phyloP scores from a whole-genome alignment of 1,284 basidiomycete species.

The Trichosporon sp. region DNA sequence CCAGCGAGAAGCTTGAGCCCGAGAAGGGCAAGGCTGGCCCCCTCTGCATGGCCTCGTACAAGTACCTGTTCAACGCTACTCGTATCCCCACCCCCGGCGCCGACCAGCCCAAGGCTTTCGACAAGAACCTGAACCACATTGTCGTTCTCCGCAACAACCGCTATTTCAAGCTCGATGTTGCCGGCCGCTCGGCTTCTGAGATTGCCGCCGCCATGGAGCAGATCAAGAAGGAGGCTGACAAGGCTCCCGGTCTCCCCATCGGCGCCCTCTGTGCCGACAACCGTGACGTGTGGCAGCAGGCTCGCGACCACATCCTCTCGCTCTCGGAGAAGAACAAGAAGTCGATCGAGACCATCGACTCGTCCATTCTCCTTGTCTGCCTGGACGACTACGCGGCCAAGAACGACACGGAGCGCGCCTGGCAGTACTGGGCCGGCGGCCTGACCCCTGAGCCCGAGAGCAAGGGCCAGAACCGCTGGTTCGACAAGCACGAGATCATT shows the following conservation, averaged over 20 bases:
- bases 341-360: constrained; percentile 72
- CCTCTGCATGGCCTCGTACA: constrained; percentile 92
- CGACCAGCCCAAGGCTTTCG: constrained; percentile 79
- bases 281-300: constrained; percentile 84
- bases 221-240: constrained; percentile 65
- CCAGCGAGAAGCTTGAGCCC: constrained; percentile 74
- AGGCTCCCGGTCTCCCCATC: constrained; percentile 57
- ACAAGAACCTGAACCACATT: constrained; percentile 68
- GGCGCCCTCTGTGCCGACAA: constrained; percentile 84
- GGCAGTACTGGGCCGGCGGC: constrained; percentile 85
- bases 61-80: constrained; percentile 90
- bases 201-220: constrained; percentile 75
- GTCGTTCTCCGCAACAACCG: constrained; percentile 86
- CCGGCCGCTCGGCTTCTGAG: constrained; percentile 61
- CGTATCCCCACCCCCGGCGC: constrained; percentile 78
- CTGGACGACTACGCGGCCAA: constrained; percentile 59
- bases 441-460: constrained; percentile 27
- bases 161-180: constrained; percentile 75
- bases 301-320: constrained; percentile 62
- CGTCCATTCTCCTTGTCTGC: constrained; percentile 78
- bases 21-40: constrained; percentile 78
- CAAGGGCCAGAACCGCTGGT: constrained; percentile 81
- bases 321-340: constrained; percentile 62
- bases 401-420: constrained; percentile 64
- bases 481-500: constrained; percentile 94